Base-by-base conservation (phyloP, 2,329 filamentous ascomycete genomes). In the Microascus cirrosus region DNA sequence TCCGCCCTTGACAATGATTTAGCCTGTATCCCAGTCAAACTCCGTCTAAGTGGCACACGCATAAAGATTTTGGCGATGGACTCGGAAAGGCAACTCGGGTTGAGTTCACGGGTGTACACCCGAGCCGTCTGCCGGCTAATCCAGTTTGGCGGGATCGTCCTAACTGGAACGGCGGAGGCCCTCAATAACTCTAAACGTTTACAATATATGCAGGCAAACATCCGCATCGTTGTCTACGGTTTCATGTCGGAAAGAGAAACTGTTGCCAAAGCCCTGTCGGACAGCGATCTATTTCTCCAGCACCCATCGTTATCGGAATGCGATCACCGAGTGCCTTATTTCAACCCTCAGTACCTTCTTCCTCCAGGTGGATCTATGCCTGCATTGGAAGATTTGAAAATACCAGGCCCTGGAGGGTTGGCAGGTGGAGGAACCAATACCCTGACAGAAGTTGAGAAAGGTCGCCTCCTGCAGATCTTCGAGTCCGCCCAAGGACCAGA, bases 321-420 rank as follows among this genome's bases (percentile, higher is more conserved):
- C 34, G 54, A 55, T 28, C 10, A 18, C 13, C 34, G 54, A 25
- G 54, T 55, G 35, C 54, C 34, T 4, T 55, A 55, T 22, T 45
- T 55, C 36, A 55, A 55, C 54, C 54, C 54, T n/a, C 54, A 55
- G 25, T 55, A 55, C 25, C 24, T 55, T n/a, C 35, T 55, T 25
- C 54, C 24, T 28, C 54, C 36, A 8, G 54, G 54, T 11, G 54
- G 35, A 28, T 55, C 54, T 18, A 55, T 55, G 35, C 54, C 54
- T 4, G 34, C 34, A 3, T 55, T 55, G 25, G 54, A 55, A 28
- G 35, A 45, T 11, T 32, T 55, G 36, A 15, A 20, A 11, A 45
- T 55, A n/a, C 45, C 36, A 42, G 54, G 32, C 22, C 36, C 36
- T 4, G n/a, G 36, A 42, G 34, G 15, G 5, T n/a, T 42, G 2